Conservation (phyloP, 2,329 filamentous ascomycete genomes). For the Parastagonospora avenae region DNA sequence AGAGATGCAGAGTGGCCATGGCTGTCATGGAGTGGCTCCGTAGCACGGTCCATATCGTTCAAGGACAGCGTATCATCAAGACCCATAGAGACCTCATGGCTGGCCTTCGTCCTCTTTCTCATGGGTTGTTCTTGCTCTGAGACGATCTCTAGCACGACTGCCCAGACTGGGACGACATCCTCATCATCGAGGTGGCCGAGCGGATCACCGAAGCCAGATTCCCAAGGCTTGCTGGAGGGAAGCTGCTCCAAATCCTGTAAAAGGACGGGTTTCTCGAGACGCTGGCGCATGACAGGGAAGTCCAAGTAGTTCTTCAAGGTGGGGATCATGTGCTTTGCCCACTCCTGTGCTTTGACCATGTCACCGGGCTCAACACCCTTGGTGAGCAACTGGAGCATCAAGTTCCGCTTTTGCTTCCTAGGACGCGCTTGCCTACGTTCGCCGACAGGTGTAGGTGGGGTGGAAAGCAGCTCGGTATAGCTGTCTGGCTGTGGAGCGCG, state of each 20-base stretch:
- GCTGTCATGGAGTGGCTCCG: constrained; percentile 23
- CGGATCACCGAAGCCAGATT: constrained; percentile 35
- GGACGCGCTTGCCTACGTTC: constrained; percentile 24
- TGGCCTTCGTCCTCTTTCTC: constrained; percentile 30
- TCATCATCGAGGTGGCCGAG: constrained; percentile 35
- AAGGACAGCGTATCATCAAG: constrained; percentile 26
- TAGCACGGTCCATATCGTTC: constrained; percentile 19
- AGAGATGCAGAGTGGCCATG: constrained; percentile 29
- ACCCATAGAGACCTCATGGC: constrained; percentile 10
- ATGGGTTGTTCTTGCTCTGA: constrained; percentile 26
- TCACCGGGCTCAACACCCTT: constrained; percentile 28
- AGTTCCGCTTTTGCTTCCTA: constrained; percentile 20
- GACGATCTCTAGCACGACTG: constrained; percentile 32
- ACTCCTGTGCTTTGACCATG: constrained; percentile 24
- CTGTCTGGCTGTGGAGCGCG: constrained; percentile 16
- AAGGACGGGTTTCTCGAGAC: constrained; percentile 30
- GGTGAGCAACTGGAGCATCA: constrained; percentile 21
- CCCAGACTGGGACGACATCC: constrained; percentile 37
- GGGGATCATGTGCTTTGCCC: constrained; percentile 30
- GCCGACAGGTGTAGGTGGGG: constrained; percentile 34
- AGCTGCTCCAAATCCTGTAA: constrained; percentile 33
- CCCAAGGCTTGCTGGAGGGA: constrained; percentile 40
- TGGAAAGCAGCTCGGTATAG: constrained; percentile 28
- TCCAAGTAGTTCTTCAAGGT: constrained; percentile 23
- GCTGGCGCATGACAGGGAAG: constrained; percentile 36